phyloP scores from a whole-genome alignment of 1,284 basidiomycete genomes.

The Apiotrichum akiyoshidainum region DNA sequence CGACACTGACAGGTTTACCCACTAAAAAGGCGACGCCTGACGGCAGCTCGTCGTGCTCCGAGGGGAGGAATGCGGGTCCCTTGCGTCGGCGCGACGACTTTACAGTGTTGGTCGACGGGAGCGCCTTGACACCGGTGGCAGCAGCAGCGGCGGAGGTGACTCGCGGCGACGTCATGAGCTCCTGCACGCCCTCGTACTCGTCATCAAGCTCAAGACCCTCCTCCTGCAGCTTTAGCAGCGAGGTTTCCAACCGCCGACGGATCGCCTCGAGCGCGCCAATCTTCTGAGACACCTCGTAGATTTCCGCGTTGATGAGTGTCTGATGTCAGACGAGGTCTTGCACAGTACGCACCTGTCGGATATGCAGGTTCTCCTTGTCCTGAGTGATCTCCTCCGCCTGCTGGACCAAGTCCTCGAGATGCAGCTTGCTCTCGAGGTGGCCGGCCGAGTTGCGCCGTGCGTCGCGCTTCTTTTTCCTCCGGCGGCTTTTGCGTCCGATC shows the following conservation, averaged over 20 bases:
- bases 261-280: conserved; percentile 82
- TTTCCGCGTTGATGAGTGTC: conserved; percentile 78
- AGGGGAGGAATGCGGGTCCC: conserved; percentile 93
- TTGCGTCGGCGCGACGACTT: conserved; percentile 37
- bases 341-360: conserved; percentile 65
- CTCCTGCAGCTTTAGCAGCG: conserved; percentile 83
- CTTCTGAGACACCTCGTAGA: conserved; percentile 79
- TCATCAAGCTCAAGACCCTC: conserved; percentile 95
- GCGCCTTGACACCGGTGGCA: conserved; percentile 39
- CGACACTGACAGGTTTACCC: conserved; percentile 22
- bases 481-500: conserved; percentile 55
- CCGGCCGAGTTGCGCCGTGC: conserved; percentile 65
- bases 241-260: conserved; percentile 72
- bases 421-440: conserved; percentile 63
- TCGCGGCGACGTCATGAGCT: conserved; percentile 63
- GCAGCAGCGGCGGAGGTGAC: conserved; percentile 42
- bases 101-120: conserved; percentile 22
- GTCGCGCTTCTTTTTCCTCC: conserved; percentile 60
- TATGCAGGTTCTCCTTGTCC: conserved; percentile 85
- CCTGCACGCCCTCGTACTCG: conserved; percentile 82
- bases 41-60: conserved; percentile 94
- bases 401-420: conserved; percentile 72
- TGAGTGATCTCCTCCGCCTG: conserved; percentile 78
- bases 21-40: conserved; percentile 96
- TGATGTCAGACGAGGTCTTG: conserved; percentile 38